Base-by-base conservation (phyloP, 225 moss, liverwort and hornwort species). In the Lunularia cruciata region DNA sequence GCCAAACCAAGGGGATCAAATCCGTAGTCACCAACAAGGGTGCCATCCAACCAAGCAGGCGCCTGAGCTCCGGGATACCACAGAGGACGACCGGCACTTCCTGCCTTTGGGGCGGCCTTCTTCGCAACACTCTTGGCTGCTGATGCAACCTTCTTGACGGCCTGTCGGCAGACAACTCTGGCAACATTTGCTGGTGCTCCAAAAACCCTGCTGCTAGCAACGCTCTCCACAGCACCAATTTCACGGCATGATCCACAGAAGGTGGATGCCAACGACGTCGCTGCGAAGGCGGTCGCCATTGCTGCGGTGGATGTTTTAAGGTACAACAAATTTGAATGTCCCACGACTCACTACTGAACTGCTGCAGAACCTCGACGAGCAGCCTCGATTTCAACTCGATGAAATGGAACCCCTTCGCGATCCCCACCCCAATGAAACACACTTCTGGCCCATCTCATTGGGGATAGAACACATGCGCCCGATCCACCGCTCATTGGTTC, bases 41-140 rank as follows among this genome's bases (percentile, higher is more conserved):
- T 78, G 1, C 96, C 96, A 42, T 98, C 91, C 75, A 98, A 72
- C 89, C 91, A 98, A 67, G 79, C 85, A 4, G 96, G 96, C 15
- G 88, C 81, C 85, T 91, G 82, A 0, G 96, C 96, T 3, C 96
- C 96, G 0, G 96, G 96, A 57, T 89, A 98, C 96, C 96, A 98
- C 89, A 98, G 23, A 3, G 96, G 96, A 46, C 96, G 76, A 73
- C 76, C 59, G 0, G 68, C 55, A 6, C 69, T 72, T 1, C 70
- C 76, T 3, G 68, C 56, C 73, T 74, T 79, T 14, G 70, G 60
- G 12, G 67, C 72, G 35, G 70, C 71, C 71, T 81, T 81, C 73
- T 34, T 58, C 30, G 53, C 78, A 78, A 57, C 72, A 8, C 25
- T 20, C n/a, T 77, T 69, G 32, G 57, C 70, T 25, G 38, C 22